These are phyloP conservation scores for Geranium rotundifolium DNA, from an alignment of 345 rosid species.

Conservation along the genomic window DNA sequence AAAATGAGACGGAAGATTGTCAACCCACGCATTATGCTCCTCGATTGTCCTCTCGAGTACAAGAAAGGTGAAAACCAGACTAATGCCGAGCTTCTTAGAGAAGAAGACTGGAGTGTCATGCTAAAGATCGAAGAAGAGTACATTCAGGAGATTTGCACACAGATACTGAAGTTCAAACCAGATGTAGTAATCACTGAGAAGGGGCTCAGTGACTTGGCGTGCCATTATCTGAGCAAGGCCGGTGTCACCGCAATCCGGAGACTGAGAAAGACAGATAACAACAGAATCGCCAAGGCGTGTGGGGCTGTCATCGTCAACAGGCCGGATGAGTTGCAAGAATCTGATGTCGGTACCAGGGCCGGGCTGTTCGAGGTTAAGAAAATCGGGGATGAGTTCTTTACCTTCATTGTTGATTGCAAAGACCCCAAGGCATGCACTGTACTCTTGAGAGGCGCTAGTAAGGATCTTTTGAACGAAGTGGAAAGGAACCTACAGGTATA, in stretches of 20 bases:
- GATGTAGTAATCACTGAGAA: slow-evolving; percentile 87
- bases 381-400: slow-evolving; percentile 90
- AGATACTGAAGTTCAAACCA: slow-evolving; percentile 81
- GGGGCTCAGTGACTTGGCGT: slow-evolving; percentile 95
- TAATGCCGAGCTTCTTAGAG: slow-evolving; percentile 78
- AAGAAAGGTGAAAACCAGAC: slow-evolving; percentile 99
- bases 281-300: slow-evolving; percentile 90
- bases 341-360: slow-evolving; percentile 94
- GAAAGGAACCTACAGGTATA: slow-evolving; percentile 90
- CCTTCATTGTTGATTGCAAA: slow-evolving; percentile 80
- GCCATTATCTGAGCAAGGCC: slow-evolving; percentile 86
- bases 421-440: slow-evolving; percentile 94
- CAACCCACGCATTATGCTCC: slow-evolving; percentile 76
- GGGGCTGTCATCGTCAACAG: slow-evolving; percentile 94
- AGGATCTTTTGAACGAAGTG: slow-evolving; percentile 94
- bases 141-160: slow-evolving; percentile 66
- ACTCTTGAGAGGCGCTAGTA: slow-evolving; percentile 92
- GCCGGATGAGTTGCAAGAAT: slow-evolving; percentile 90
- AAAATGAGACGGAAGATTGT: slow-evolving; percentile 91
- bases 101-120: slow-evolving; percentile 86
- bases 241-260: slow-evolving; percentile 94
- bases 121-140: slow-evolving; percentile 91
- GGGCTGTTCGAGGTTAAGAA: slow-evolving; percentile 91
- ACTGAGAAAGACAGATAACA: slow-evolving; percentile 83
- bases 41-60: slow-evolving; percentile 93